A percentile compares a stretch with the other conserved stretches of the same genome.
These are phyloP conservation scores for Rhytidiadelphus loreus DNA, from an alignment of 225 moss, liverwort and hornwort species.

Conservation along the genomic window DNA sequence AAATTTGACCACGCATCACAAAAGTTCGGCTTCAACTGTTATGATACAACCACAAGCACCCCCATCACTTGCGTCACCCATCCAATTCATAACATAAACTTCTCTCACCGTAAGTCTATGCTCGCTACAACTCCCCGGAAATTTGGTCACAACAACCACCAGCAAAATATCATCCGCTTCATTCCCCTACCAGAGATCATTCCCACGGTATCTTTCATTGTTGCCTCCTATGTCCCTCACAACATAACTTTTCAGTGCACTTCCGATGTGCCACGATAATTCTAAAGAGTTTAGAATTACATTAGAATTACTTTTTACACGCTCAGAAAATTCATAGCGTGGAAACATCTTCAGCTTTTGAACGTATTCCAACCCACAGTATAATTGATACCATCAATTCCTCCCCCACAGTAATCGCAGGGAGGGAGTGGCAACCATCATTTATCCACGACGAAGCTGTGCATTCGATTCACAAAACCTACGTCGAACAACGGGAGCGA, in stretches of 20 bases:
- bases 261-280: neutral
- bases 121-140: neutral
- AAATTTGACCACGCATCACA: slow-evolving; percentile 99
- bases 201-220: neutral
- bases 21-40: slow-evolving; percentile 86
- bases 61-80: neutral
- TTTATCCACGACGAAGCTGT: neutral
- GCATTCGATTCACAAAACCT: neutral
- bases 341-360: neutral
- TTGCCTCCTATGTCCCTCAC: neutral
- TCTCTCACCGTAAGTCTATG: neutral
- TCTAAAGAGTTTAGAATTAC: neutral
- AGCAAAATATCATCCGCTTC: neutral
- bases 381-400: neutral
- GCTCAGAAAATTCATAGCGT: neutral
- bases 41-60: neutral
- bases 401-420: neutral
- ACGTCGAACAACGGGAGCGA: neutral
- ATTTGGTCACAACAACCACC: neutral
- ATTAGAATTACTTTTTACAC: neutral
- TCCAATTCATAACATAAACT: neutral
- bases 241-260: neutral
- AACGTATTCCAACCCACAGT: neutral
- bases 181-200: neutral
- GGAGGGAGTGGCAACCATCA: neutral